Evolutionary conservation across 139 green algal genomes (phyloP).

Genomic region (Astrephomene gubernaculifera): DNA sequence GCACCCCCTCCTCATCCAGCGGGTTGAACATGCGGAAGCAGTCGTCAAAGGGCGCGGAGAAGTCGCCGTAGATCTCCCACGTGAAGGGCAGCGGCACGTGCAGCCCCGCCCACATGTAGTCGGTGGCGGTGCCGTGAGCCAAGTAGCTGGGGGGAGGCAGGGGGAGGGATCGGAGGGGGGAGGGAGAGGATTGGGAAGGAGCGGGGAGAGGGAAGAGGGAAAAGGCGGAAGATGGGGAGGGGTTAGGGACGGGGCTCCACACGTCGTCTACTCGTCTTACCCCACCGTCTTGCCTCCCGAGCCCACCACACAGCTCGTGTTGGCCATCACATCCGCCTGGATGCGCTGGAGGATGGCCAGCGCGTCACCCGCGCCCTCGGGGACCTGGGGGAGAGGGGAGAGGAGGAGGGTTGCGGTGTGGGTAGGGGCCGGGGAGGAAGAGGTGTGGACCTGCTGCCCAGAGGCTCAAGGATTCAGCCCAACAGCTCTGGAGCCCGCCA

Average conservation of each 20-base stretch:
- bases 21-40: slow-evolving; percentile 99
- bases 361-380: slow-evolving; percentile 51
- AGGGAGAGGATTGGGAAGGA: not conserved
- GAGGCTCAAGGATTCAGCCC: too few relatives aligned
- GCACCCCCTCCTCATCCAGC: slow-evolving; percentile 55
- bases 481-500: too few relatives aligned
- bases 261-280: slow-evolving; percentile 52
- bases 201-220: too few relatives aligned
- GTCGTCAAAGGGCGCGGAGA: slow-evolving; percentile 82
- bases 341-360: slow-evolving; percentile 81
- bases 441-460: not conserved
- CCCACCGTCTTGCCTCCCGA: slow-evolving; percentile 93
- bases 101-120: slow-evolving; percentile 91
- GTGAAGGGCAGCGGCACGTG: slow-evolving; percentile 89
- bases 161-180: not conserved
- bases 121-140: slow-evolving; percentile 95
- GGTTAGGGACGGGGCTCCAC: too few relatives aligned
- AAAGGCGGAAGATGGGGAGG: too few relatives aligned
- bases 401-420: not conserved
- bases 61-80: slow-evolving; percentile 97
- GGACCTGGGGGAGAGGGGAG: slow-evolving; percentile 34
- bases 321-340: slow-evolving; percentile 72
- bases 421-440: not conserved
- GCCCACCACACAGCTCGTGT: slow-evolving; percentile 81
- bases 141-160: slow-evolving; percentile 76